A percentile compares a stretch with the other conserved stretches of the same genome.
Evolutionary conservation across 768 basidiomycete genomes (phyloP).

Genomic region (Termitomyces sp.): DNA sequence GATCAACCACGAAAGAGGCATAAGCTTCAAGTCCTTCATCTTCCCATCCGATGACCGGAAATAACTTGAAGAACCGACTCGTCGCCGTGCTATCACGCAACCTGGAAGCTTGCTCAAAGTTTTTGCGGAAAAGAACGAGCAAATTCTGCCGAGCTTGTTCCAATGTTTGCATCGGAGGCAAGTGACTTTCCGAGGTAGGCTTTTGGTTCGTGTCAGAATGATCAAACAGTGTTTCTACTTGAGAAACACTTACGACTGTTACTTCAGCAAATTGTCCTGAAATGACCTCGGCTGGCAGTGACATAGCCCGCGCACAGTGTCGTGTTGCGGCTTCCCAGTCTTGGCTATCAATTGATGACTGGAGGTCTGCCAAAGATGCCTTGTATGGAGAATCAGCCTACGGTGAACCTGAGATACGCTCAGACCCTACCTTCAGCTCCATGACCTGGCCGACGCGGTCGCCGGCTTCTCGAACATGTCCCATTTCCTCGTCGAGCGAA

Average conservation of each 20-base stretch:
- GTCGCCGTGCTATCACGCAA: slow-evolving; percentile 81
- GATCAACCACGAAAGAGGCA: slow-evolving; percentile 86
- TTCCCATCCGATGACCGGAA: slow-evolving; percentile 94
- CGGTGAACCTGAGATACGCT: neutral
- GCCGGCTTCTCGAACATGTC: slow-evolving; percentile 80
- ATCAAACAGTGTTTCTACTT: neutral
- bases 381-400: slow-evolving; percentile 14
- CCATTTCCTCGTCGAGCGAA: slow-evolving; percentile 89
- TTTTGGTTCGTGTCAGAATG: slow-evolving; percentile 25
- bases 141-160: slow-evolving; percentile 69
- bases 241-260: slow-evolving; percentile 61
- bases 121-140: slow-evolving; percentile 68
- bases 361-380: slow-evolving; percentile 35
- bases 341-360: slow-evolving; percentile 76
- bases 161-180: slow-evolving; percentile 82
- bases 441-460: slow-evolving; percentile 91
- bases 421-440: slow-evolving; percentile 78
- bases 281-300: slow-evolving; percentile 71
- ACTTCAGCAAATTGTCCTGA: slow-evolving; percentile 81
- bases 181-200: slow-evolving; percentile 88
- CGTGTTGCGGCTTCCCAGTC: slow-evolving; percentile 97
- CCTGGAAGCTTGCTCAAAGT: slow-evolving; percentile 79
- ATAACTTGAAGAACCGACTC: slow-evolving; percentile 94
- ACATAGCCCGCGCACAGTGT: slow-evolving; percentile 88
- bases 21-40: slow-evolving; percentile 88